A percentile compares a stretch with the other conserved stretches of the same genome.
Conservation (phyloP, 345 rosid genomes). For the Gossypium bickii region DNA sequence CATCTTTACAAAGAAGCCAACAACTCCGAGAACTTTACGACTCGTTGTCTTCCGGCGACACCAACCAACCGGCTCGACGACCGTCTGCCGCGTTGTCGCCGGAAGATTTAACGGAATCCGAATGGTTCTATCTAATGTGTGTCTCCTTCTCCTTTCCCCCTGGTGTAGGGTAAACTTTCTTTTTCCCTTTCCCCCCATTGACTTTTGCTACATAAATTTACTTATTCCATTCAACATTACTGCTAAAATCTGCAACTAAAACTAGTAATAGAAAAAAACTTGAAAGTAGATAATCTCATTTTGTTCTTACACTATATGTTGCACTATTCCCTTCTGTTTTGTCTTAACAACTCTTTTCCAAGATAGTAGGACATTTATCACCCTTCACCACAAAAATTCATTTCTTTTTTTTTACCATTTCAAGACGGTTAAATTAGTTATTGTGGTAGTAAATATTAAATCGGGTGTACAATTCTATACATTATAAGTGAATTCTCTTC, state of each 20-base stretch:
- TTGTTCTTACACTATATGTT: conserved; percentile 18
- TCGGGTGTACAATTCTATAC: too few relatives aligned
- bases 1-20: conserved; percentile 91
- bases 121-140: conserved; percentile 97
- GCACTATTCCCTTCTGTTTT: not conserved
- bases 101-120: conserved; percentile 93
- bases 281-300: conserved; percentile 12
- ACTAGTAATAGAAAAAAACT: conserved; percentile 13
- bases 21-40: conserved; percentile 93
- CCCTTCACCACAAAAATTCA: conserved; percentile 19
- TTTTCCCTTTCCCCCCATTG: not conserved
- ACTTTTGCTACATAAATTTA: not conserved
- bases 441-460: too few relatives aligned
- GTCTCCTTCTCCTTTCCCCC: conserved; percentile 85
- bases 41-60: conserved; percentile 70
- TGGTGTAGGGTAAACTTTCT: conserved; percentile 64
- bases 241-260: conserved; percentile 21
- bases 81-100: conserved; percentile 90
- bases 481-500: too few relatives aligned
- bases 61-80: conserved; percentile 60
- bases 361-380: conserved; percentile 17
- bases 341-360: not conserved
- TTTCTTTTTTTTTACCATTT: conserved; percentile 15
- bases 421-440: conserved; percentile 10
- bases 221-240: conserved; percentile 17